Evolutionary conservation across 1,284 basidiomycete genomes (phyloP).

Genomic region (Melanopsichium pennsylvanicum): DNA sequence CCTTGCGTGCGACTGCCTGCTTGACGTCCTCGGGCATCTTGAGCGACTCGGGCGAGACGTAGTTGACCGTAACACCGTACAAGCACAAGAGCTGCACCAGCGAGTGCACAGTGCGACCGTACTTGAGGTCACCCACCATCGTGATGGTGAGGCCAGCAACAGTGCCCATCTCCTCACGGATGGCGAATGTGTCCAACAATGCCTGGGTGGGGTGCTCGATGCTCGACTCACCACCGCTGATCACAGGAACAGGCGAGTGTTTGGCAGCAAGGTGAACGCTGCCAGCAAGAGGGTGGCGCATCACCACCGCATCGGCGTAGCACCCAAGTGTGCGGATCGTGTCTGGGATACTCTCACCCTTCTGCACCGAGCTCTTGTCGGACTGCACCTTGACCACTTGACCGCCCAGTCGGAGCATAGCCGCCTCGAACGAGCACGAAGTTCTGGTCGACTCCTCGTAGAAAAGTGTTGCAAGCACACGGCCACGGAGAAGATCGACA

Average conservation of each 20-base stretch:
- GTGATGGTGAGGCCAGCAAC: constrained; percentile 97
- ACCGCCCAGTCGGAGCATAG: constrained; percentile 97
- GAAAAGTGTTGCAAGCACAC: constrained; percentile 92
- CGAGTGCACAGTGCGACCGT: constrained; percentile 96
- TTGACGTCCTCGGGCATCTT: constrained; percentile 90
- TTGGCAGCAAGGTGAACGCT: constrained; percentile 78
- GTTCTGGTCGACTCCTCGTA: constrained; percentile 98
- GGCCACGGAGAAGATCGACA: constrained; percentile 88
- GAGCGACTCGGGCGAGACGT: constrained; percentile 89
- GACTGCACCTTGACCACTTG: constrained; percentile 86
- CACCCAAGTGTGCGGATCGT: constrained; percentile 94
- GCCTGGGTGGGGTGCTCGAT: constrained; percentile 95
- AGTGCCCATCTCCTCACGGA: constrained; percentile 96
- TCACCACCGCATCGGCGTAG: constrained; percentile 92
- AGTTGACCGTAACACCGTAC: constrained; percentile 87
- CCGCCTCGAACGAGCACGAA: constrained; percentile 87
- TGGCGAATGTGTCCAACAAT: constrained; percentile 88
- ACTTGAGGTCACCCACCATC: constrained; percentile 91
- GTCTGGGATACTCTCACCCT: constrained; percentile 93
- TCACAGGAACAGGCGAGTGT: constrained; percentile 90
- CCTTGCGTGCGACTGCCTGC: constrained; percentile 70
- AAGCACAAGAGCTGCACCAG: constrained; percentile 90
- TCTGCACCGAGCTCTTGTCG: constrained; percentile 85
- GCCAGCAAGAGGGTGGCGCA: constrained; percentile 92
- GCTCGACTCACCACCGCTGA: constrained; percentile 96